Conservation (phyloP, 108 stramenopile species). For the Parietichytrium sp. region DNA sequence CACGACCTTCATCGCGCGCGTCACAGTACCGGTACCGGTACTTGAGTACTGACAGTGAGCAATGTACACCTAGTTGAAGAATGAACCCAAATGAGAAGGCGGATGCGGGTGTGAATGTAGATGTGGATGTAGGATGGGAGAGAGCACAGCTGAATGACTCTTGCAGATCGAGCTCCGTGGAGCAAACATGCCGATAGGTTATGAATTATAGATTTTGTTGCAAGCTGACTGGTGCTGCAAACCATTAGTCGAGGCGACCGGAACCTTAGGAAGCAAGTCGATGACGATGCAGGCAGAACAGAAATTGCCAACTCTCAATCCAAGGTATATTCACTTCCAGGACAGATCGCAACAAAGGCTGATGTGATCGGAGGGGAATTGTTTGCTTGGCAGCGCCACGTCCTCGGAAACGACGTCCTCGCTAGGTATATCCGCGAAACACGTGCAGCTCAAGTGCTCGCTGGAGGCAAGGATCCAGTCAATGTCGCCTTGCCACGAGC, state of each 20-base stretch:
- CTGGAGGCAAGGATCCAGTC: conserved; percentile 33
- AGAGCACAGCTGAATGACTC: too few relatives aligned
- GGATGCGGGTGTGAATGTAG: too few relatives aligned
- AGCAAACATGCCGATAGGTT: neutral
- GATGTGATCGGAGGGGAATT: conserved; percentile 13
- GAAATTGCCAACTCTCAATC: neutral
- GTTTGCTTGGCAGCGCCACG: neutral
- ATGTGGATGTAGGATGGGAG: too few relatives aligned
- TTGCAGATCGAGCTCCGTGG: too few relatives aligned
- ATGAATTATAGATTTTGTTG: neutral
- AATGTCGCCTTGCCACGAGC: conserved; percentile 13
- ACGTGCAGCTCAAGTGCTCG: neutral
- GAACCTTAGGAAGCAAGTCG: neutral
- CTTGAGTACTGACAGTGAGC: neutral
- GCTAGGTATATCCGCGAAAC: neutral
- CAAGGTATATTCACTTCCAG: neutral
- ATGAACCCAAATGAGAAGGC: too few relatives aligned
- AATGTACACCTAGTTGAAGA: neutral
- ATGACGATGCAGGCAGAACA: neutral
- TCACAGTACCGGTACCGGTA: neutral
- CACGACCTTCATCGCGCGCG: too few relatives aligned
- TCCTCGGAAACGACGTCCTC: neutral
- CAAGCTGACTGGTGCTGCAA: neutral
- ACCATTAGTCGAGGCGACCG: neutral
- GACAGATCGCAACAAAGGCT: neutral